Conservation (phyloP, 345 rosid genomes). For the Hypericum androsaemum region DNA sequence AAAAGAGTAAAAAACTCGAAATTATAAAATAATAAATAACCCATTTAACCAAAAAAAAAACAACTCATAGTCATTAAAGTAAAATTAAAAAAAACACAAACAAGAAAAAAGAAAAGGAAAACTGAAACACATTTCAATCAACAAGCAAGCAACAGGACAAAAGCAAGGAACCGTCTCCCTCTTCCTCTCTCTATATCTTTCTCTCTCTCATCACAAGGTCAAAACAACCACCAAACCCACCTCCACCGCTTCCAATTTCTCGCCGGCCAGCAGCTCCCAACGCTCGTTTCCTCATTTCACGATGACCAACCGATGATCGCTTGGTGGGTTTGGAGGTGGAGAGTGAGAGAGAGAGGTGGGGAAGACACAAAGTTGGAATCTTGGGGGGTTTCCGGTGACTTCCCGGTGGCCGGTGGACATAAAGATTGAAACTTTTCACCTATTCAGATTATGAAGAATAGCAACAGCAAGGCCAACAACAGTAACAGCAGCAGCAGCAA, state of each 20-base stretch:
- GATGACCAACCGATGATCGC: background rate
- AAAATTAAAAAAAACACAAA: background rate
- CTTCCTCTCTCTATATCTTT: slow-evolving; percentile 13
- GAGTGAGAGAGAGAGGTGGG: too few relatives aligned
- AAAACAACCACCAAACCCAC: slow-evolving; percentile 22
- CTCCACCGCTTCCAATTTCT: slow-evolving; percentile 14
- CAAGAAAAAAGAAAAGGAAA: background rate
- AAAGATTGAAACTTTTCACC: background rate
- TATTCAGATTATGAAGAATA: slow-evolving; percentile 56
- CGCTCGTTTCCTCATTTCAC: background rate
- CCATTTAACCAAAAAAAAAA: background rate
- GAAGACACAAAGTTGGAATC: too few relatives aligned
- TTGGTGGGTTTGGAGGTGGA: too few relatives aligned
- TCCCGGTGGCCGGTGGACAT: slow-evolving; percentile 43
- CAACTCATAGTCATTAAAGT: background rate
- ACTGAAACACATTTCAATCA: slow-evolving; percentile 3
- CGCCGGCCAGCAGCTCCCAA: background rate
- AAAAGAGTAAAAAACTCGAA: too few relatives aligned
- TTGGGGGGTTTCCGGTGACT: slow-evolving; percentile 45
- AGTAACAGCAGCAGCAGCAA: slow-evolving; percentile 13
- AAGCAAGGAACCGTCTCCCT: slow-evolving; percentile 30
- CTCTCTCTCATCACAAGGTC: slow-evolving; percentile 20
- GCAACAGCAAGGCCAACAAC: slow-evolving; percentile 21
- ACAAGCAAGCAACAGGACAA: slow-evolving; percentile 11
- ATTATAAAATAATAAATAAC: too few relatives aligned